Evolutionary conservation across 2,329 filamentous ascomycete genomes (phyloP), one percentile per base, ranked within the genome.

Genomic region (Coleophoma eucalyptorum): DNA sequence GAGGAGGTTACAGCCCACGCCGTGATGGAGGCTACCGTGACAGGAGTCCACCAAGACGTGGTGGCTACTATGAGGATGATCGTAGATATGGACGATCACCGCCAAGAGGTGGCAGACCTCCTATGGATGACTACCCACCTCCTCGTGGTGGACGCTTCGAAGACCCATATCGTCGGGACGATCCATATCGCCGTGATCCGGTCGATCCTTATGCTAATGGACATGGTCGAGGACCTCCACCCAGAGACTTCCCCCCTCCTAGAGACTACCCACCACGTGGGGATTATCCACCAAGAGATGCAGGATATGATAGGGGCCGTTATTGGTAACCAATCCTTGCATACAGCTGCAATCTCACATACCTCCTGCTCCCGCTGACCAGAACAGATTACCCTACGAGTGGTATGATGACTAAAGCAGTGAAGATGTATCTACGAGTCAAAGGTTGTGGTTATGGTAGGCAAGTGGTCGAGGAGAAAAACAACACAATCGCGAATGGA

Each of bases 1-100:
- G 84, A 52, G 83, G 90, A 61, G 89, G 86, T 53, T 96, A 95
- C 69, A 95, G 88, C 69, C 92, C 91, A 86, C 84, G 88, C 58
- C 82, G 79, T 46, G 85, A 88, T 55, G 85, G 26, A 8, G 26
- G 88, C 57, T 96, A 96, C 71, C 91, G 93, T 67, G 90, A 95
- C 65, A 86, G 92, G 62, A 93, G 90, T 64, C 87, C 87, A 51
- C 86, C 80, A 50, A 79, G 87, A 53, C 86, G 90, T 60, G 88
- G 93, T 54, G 96, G 96, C 72, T 96, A 97, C 71, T 86, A 90
- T 43, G 89, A 93, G 57, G 84, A 87, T 65, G 77, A 78, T 59
- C 84, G 88, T 61, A 82, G 86, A 46, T 91, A 92, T 46, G 90
- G 91, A 64, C 86, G 90, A 51, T 90, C 89, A 50, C 90, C 90